A percentile compares a stretch with the other conserved stretches of the same genome.
Conservation (phyloP, 169 alveolate species). For the Plasmodium billcollinsi region DNA sequence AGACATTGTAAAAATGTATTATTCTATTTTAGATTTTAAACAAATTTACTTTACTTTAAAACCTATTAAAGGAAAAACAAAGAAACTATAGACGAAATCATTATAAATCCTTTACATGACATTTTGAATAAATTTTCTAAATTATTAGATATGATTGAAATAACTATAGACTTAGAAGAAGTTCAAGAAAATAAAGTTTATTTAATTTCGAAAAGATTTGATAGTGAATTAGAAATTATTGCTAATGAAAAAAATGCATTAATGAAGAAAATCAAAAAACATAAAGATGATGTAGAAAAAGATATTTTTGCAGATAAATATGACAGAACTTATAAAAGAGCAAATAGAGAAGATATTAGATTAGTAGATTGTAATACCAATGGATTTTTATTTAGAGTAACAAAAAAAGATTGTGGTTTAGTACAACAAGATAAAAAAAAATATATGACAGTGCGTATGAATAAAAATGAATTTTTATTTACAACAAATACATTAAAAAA, state of each 20-base stretch:
- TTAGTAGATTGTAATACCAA: slow-evolving; percentile 79
- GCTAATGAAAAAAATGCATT: slow-evolving; percentile 84
- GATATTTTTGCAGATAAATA: slow-evolving; percentile 83
- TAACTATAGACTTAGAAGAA: slow-evolving; percentile 93
- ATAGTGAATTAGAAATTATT: slow-evolving; percentile 84
- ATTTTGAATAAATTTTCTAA: slow-evolving; percentile 87
- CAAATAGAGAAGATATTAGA: not conserved
- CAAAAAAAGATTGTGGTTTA: slow-evolving; percentile 87
- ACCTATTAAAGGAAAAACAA: slow-evolving; percentile 82
- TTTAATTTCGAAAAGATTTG: slow-evolving; percentile 89
- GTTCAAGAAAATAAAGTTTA: slow-evolving; percentile 91
- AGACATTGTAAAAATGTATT: slow-evolving; percentile 79
- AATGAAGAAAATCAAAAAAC: slow-evolving; percentile 88
- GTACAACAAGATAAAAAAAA: slow-evolving; percentile 77
- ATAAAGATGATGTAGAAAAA: slow-evolving; percentile 86
- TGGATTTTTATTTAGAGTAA: slow-evolving; percentile 90
- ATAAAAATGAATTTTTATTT: slow-evolving; percentile 90
- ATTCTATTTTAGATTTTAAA: slow-evolving; percentile 78
- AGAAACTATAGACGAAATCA: slow-evolving; percentile 74
- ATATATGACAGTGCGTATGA: slow-evolving; percentile 77
- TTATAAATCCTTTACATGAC: slow-evolving; percentile 86
- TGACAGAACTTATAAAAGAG: slow-evolving; percentile 72
- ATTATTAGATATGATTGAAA: slow-evolving; percentile 92
- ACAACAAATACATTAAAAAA: slow-evolving; percentile 88
- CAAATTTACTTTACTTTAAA: slow-evolving; percentile 74